Evolutionary conservation across 345 rosid species (phyloP), one percentile per base, ranked within the genome.

Genomic region (Triadica sebifera): DNA sequence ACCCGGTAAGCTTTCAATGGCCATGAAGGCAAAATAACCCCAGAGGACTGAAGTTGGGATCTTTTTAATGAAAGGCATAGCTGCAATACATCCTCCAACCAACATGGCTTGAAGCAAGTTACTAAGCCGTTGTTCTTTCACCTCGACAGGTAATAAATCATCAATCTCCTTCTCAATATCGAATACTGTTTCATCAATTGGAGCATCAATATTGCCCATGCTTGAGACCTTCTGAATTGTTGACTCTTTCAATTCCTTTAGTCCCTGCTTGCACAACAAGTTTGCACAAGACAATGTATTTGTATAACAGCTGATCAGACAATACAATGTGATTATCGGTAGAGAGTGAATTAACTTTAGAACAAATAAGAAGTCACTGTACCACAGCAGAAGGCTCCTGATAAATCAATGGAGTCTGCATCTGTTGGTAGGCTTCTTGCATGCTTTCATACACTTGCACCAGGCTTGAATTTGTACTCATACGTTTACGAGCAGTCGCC

Each of bases 11-110:
- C 82, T 79, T 20, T 79, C 82, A 50, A 79, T 74, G 56, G 82
- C 82, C 82, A 79, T 79, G 75, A 69, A 79, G 37, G 82, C 82
- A 34, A 79, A 79, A 66, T 79, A 79, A 20, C 82, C 82, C 78
- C 82, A 79, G 0, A 79, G 72, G 12, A 79, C 82, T 8, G 82
- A 79, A 39, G 82, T 79, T 16, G 82, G 82, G 46, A 79, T 79
- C 76, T 29, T 70, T 52, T 79, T 79, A 17, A 79, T 79, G 22
- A 65, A 55, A 70, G 81, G 81, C 81, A 78, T 78, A 51, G 81
- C 81, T 0, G 65, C 77, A 45, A 78, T 70, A 3, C 78, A 78
- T 43, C 65, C 77, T 38, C 78, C 81, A 7, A 74, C 81, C 74
- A 74, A 43, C 20, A 69, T 50, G 63, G 81, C 69, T 41, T 78